Conservation (phyloP, 2,329 filamentous ascomycete genomes). For the Penicillium sp. region DNA sequence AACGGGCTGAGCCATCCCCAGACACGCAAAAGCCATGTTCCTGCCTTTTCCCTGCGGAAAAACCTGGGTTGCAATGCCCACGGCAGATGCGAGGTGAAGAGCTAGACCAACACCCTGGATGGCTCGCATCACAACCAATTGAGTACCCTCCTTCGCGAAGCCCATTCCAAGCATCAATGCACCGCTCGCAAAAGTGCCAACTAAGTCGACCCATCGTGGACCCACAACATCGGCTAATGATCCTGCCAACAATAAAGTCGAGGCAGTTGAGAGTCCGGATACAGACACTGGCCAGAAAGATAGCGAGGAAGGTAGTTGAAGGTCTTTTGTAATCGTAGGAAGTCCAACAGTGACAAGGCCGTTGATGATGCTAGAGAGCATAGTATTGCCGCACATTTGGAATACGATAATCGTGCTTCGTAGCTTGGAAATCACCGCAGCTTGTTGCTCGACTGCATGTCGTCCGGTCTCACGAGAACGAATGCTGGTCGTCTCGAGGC, state of each 20-base stretch:
- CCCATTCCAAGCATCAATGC: constrained; percentile 13
- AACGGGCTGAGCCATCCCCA: constrained; percentile 54
- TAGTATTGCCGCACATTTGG: constrained; percentile 5
- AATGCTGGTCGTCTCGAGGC: constrained; percentile 3
- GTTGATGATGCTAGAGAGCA: constrained; percentile 9
- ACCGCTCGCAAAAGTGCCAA: constrained; percentile 9
- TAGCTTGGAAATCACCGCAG: neutral
- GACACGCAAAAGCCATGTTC: constrained; percentile 55
- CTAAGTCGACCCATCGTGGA: constrained; percentile 12
- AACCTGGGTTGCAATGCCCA: constrained; percentile 8
- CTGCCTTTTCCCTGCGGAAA: constrained; percentile 43
- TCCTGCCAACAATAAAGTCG: constrained; percentile 17
- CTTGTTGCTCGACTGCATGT: neutral
- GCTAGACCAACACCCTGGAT: constrained; percentile 14
- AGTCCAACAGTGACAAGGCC: constrained; percentile 10
- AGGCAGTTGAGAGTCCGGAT: constrained; percentile 6
- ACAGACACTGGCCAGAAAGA: constrained; percentile 9
- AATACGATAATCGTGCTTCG: constrained; percentile 1
- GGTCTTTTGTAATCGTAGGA: constrained; percentile 8
- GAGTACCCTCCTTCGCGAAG: constrained; percentile 6
- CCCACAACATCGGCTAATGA: constrained; percentile 15
- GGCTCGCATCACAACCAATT: constrained; percentile 12
- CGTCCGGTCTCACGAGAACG: neutral
- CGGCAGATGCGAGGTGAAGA: constrained; percentile 8
- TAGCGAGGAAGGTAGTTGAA: constrained; percentile 3